Conservation (phyloP, 768 basidiomycete genomes). For the Pisolithus microcarpus region DNA sequence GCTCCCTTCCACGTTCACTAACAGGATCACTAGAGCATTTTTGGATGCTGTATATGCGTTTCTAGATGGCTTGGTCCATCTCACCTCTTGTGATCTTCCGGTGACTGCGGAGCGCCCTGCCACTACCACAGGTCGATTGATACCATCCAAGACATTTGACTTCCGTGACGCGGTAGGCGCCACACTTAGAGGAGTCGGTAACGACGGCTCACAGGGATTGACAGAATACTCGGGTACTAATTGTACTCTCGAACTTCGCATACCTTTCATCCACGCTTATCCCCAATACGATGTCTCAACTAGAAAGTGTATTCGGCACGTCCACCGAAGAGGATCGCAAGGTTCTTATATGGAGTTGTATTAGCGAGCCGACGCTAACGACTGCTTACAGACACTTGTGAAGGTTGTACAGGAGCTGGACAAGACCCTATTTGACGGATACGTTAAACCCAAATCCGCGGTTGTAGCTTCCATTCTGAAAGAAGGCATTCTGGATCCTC, state of each 20-base stretch:
- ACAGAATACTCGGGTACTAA: slow-evolving; percentile 78
- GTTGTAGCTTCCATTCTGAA: slow-evolving; percentile 60
- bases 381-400: slow-evolving; percentile 49
- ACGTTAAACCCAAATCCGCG: slow-evolving; percentile 76
- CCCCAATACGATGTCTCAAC: slow-evolving; percentile 71
- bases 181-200: not conserved
- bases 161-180: slow-evolving; percentile 52
- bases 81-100: slow-evolving; percentile 67
- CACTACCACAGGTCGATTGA: slow-evolving; percentile 9
- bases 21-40: slow-evolving; percentile 79
- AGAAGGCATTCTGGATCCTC: slow-evolving; percentile 67
- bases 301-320: slow-evolving; percentile 69
- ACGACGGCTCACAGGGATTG: not conserved
- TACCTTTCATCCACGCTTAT: slow-evolving; percentile 65
- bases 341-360: slow-evolving; percentile 31
- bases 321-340: slow-evolving; percentile 66
- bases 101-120: slow-evolving; percentile 7
- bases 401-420: slow-evolving; percentile 80
- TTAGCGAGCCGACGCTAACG: not conserved
- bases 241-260: slow-evolving; percentile 85
- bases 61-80: slow-evolving; percentile 75
- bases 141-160: slow-evolving; percentile 37
- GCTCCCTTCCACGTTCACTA: slow-evolving; percentile 55
- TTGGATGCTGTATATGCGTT: slow-evolving; percentile 80
- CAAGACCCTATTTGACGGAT: slow-evolving; percentile 82